Conservation (phyloP, 192 early-diverging fungal genomes). For the Coemansia sp. region DNA sequence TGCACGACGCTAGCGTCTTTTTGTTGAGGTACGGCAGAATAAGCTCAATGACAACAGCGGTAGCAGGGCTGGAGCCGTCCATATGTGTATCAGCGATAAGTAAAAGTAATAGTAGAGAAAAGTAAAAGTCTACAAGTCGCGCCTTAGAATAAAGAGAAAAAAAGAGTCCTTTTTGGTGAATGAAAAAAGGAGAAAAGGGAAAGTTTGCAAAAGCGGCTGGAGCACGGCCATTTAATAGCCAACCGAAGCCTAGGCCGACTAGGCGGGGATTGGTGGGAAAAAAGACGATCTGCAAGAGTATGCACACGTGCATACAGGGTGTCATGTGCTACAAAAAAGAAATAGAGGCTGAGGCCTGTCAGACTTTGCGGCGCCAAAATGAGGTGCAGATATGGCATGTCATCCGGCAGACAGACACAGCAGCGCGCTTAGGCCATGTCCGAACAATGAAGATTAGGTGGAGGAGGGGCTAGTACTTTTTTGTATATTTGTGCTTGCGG, state of each 20-base stretch:
- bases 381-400: background rate
- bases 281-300: slow-evolving; percentile 19
- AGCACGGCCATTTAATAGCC: slow-evolving; percentile 35
- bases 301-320: slow-evolving; percentile 30
- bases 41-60: slow-evolving; percentile 37
- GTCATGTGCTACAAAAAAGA: slow-evolving; percentile 3
- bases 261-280: slow-evolving; percentile 39
- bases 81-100: slow-evolving; percentile 10
- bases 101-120: background rate
- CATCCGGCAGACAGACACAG: background rate
- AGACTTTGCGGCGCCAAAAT: background rate
- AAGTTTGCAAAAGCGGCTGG: slow-evolving; percentile 7
- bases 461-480: background rate
- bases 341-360: slow-evolving; percentile 5
- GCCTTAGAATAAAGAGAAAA: slow-evolving; percentile 3
- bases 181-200: background rate
- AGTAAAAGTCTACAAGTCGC: background rate
- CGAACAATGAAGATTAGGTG: background rate
- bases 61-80: slow-evolving; percentile 44
- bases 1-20: slow-evolving; percentile 26
- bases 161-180: slow-evolving; percentile 4
- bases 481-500: background rate
- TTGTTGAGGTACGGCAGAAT: slow-evolving; percentile 36
- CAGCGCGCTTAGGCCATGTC: background rate
- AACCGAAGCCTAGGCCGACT: slow-evolving; percentile 26